Conservation (phyloP, 1,284 basidiomycete species). For the Cryptococcus depauperatus region DNA sequence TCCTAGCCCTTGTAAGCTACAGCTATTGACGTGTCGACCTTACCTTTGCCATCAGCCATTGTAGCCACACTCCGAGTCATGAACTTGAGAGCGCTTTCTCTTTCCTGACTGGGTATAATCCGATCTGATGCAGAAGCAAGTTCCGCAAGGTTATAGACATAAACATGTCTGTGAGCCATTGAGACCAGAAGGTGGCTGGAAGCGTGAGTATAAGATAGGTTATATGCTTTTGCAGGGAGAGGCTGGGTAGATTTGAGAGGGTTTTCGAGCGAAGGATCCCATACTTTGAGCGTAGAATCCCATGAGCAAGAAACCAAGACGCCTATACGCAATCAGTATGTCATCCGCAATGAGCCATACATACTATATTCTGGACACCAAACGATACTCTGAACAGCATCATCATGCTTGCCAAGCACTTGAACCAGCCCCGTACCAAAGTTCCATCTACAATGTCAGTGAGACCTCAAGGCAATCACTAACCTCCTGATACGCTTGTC, state of each 20-base stretch:
- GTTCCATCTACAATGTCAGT: conserved; percentile 47
- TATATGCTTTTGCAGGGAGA: conserved; percentile 75
- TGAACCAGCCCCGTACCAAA: conserved; percentile 43
- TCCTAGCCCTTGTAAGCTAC: conserved; percentile 50
- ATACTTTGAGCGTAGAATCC: conserved; percentile 80
- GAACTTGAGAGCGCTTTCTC: conserved; percentile 91
- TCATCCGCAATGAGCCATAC: conserved; percentile 7
- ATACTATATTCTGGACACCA: conserved; percentile 44
- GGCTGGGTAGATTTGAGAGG: conserved; percentile 54
- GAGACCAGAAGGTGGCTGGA: conserved; percentile 66
- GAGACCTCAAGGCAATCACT: conserved; percentile 10
- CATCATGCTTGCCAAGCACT: conserved; percentile 46
- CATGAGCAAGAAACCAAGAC: conserved; percentile 75
- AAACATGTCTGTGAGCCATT: conserved; percentile 79
- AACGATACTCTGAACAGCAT: conserved; percentile 43
- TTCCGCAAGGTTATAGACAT: conserved; percentile 73
- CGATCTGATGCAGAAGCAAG: conserved; percentile 46
- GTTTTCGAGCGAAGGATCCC: conserved; percentile 60
- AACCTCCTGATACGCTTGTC: conserved; percentile 51
- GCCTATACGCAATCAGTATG: conserved; percentile 46
- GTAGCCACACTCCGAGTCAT: conserved; percentile 85
- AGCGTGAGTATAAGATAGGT: conserved; percentile 50
- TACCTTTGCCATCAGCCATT: conserved; percentile 87
- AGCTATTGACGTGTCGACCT: conserved; percentile 18
- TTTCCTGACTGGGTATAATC: conserved; percentile 52